Base-by-base conservation (phyloP, 176 grass and related monocot species). In the Thalia dealbata region DNA sequence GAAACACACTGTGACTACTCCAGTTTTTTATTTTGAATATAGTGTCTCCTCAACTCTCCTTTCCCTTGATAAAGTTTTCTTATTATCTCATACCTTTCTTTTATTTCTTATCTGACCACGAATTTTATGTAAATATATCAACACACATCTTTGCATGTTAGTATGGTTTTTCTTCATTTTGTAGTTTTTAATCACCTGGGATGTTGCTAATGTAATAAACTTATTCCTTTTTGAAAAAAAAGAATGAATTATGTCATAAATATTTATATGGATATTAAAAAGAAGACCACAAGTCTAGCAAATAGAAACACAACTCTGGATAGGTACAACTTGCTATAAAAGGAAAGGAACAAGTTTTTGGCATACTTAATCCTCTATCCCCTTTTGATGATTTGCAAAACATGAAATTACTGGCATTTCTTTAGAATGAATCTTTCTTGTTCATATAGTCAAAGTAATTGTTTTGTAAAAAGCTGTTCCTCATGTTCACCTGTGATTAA, bases 401-500 rank as follows among this genome's bases (percentile, higher is more conserved):
- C 54, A 22, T 58, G 54, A 58, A 19, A 58, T 58, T 58, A 16
- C 11, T 29, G 24, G 12, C 14, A 5, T 58, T 28, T 26, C 23
- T 63, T 63, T 63, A 15, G 11, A 11, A 42, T 4, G 19, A 18
- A 42, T 44, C 19, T 68, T 68, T 16, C 18, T 68, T 68, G 32
- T 22, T 43, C n/a, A 68, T 14, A 43, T 68, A 3, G 35, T 23
- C 65, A 30, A 10, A n/a, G 18, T 16, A 22, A 43, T 41, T 38
- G n/a, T n/a, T n/a, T n/a, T n/a, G n/a, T n/a, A n/a, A 9, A 12
- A 9, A 12, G n/a, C 42, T 42, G 18, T 68, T 43, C 30, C 19
- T 22, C 3, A 41, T 68, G 0, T 22, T 68, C 0, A 11, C 62
- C 38, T 72, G 61, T 41, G 26, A 84, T 86, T 13, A 78, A 6